Percentiles rank a stretch among this genome's conserved stretches.
These are phyloP conservation scores for Marasmius oreades DNA, from an alignment of 1,284 basidiomycete species.

Conservation along the genomic window DNA sequence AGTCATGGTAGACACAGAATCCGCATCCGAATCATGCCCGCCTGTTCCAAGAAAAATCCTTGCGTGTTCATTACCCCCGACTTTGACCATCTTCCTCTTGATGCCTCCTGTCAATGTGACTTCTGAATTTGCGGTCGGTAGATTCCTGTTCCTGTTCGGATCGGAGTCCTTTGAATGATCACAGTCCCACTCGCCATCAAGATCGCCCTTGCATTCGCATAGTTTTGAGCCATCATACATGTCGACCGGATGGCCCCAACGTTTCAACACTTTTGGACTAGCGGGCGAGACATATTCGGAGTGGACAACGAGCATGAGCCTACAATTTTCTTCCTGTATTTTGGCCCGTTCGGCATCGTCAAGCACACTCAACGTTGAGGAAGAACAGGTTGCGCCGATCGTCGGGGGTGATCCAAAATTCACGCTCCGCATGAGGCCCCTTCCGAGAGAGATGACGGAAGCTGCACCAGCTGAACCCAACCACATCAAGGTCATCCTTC, in stretches of 20 bases:
- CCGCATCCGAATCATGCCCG: not conserved
- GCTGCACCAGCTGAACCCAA: not conserved
- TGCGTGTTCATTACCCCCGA: not conserved
- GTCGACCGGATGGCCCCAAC: constrained; percentile 30
- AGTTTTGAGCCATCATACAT: constrained; percentile 17
- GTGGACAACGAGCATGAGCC: constrained; percentile 43
- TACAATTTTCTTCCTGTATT: constrained; percentile 26
- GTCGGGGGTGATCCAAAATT: not conserved
- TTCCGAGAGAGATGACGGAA: not conserved
- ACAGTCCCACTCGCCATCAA: not conserved
- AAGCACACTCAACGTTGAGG: not conserved
- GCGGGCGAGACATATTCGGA: constrained; percentile 50
- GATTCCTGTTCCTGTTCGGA: not conserved
- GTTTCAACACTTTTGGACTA: constrained; percentile 35
- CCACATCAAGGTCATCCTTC: not conserved
- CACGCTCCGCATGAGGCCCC: not conserved
- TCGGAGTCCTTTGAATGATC: not conserved
- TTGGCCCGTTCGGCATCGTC: constrained; percentile 1
- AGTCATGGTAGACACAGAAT: not conserved
- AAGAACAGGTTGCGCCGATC: not conserved
- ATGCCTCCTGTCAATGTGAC: not conserved
- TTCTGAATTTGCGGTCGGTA: not conserved
- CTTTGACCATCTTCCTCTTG: not conserved
- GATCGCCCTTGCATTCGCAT: constrained; percentile 16
- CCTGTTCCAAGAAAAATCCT: not conserved